These are phyloP conservation scores for Lanmaoa pseudosensibilis DNA, from an alignment of 768 basidiomycete genomes.

Conservation along the genomic window DNA sequence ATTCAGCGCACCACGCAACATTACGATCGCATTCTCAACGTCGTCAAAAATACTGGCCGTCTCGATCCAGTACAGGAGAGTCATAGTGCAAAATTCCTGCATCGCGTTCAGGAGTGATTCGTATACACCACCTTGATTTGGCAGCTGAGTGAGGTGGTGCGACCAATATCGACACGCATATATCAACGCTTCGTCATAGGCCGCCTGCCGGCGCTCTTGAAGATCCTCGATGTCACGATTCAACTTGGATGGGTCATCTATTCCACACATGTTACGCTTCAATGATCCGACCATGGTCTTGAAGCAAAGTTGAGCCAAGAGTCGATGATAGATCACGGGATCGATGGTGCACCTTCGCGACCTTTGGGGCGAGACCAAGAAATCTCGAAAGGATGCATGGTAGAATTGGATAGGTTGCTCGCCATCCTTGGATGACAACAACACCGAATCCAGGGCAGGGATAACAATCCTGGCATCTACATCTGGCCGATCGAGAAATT, in stretches of 20 bases:
- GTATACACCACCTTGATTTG: neutral
- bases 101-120: conserved; percentile 4
- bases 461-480: conserved; percentile 18
- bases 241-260: conserved; percentile 14
- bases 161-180: conserved; percentile 24
- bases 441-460: conserved; percentile 20
- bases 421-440: conserved; percentile 11
- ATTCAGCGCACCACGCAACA: conserved; percentile 4
- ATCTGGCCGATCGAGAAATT: conserved; percentile 10
- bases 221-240: conserved; percentile 17
- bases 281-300: conserved; percentile 12
- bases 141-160: conserved; percentile 15
- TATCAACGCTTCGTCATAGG: conserved; percentile 10
- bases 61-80: conserved; percentile 17
- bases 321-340: conserved; percentile 14
- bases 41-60: conserved; percentile 10
- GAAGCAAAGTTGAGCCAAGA: conserved; percentile 19
- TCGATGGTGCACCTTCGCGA: conserved; percentile 10
- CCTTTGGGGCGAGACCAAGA: conserved; percentile 14
- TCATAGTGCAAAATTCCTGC: conserved; percentile 5
- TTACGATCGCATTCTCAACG: conserved; percentile 10
- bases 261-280: conserved; percentile 16
- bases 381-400: conserved; percentile 23
- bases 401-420: conserved; percentile 22
- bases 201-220: conserved; percentile 1